Conservation (phyloP, 2,329 filamentous ascomycete species). For the Epichloe brachyelytri region DNA sequence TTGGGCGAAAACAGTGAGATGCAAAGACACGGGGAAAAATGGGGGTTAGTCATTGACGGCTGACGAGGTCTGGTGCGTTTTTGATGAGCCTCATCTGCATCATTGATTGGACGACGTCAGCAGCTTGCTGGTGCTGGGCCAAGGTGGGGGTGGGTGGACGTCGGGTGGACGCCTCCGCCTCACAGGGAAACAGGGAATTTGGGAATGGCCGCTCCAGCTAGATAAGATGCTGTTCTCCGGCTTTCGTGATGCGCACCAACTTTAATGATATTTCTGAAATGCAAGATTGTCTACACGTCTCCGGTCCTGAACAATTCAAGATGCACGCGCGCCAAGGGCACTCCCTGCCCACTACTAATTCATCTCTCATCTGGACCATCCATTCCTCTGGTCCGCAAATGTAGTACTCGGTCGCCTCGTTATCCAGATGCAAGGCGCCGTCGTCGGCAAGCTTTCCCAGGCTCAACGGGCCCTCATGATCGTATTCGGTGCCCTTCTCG, state of each 20-base stretch:
- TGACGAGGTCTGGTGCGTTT: not conserved
- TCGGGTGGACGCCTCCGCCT: not conserved
- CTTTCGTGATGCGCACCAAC: too few species aligned
- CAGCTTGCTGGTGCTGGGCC: not conserved
- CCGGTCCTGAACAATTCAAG: conserved; percentile 53
- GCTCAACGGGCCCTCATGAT: conserved; percentile 42
- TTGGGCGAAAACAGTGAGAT: not conserved
- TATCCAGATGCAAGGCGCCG: conserved; percentile 36
- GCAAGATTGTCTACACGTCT: conserved; percentile 15
- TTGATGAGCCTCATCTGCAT: not conserved
- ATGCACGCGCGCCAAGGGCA: conserved; percentile 40
- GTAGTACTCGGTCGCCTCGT: conserved; percentile 47
- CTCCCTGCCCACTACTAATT: conserved; percentile 35
- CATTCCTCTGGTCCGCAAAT: conserved; percentile 56
- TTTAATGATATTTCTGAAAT: too few species aligned
- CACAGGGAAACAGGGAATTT: not conserved
- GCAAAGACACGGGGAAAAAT: not conserved
- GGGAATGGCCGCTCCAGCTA: too few species aligned
- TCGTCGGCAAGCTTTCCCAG: conserved; percentile 37
- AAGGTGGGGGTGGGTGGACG: not conserved
- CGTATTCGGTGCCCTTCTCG: conserved; percentile 38
- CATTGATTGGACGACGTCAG: conserved; percentile 2
- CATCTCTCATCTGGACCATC: conserved; percentile 45
- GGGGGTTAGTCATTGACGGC: not conserved
- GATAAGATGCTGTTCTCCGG: too few species aligned